Evolutionary conservation across 1,139 yeast genomes (phyloP), one percentile per base, ranked within the genome.

Genomic region (Hansenula lynferdii): DNA sequence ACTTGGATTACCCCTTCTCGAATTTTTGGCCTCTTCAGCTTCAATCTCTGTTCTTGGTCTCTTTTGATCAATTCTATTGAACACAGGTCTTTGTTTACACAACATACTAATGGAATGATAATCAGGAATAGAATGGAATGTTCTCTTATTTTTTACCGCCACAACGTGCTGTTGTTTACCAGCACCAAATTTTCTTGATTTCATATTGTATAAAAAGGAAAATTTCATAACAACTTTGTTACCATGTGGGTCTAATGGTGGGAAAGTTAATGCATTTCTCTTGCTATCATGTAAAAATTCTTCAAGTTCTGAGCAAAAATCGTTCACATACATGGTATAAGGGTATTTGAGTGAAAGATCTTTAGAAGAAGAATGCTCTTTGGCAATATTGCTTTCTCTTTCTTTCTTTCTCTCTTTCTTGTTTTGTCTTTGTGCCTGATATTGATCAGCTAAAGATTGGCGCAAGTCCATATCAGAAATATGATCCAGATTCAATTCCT

Each of bases 231-330:
- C 56, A 0, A 84, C 78, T 54, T 77, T 77, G 52, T 81, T 75
- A 0, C 92, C 95, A 57, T 85, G 89, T 0, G 81, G 75, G 50
- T 84, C 95, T 54, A 92, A 65, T 0, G 97, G 96, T 4, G 98
- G 97, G 57, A 92, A 86, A 27, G 77, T 67, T 47, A 90, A 49
- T 1, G 80, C 63, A 11, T 69, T 73, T 41, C 80, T 63, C 15
- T 60, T 51, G 1, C 62, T 57, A 49, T 76, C 82, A 20, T 66
- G 68, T 31, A 78, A 62, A 48, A 87, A 83, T 0, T 51, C 39
- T 37, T 83, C 85, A 47, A 86, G 70, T 57, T 89, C 97, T 22
- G 62, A 62, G 31, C 72, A 66, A 11, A 87, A 81, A 31, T 87
- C 95, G 36, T 67, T 67, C 28, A 85, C 74, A 49, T 80, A 84